Conservation (phyloP, 192 early-diverging fungal genomes). For the Podochytrium sp. region DNA sequence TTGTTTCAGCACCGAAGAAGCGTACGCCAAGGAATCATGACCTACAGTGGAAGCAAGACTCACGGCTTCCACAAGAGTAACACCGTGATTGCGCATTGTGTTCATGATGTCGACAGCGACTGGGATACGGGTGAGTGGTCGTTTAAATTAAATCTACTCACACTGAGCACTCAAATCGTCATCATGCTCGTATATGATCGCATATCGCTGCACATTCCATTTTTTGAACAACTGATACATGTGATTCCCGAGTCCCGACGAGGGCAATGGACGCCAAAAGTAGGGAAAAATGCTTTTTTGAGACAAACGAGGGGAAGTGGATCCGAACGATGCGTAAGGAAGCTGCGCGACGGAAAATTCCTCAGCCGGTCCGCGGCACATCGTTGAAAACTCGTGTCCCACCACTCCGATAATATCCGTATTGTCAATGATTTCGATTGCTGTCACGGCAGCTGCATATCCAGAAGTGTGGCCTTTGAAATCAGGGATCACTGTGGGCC, state of each 20-base stretch:
- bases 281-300: not conserved
- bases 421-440: not conserved
- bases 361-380: not conserved
- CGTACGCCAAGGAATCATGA: not conserved
- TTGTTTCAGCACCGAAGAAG: not conserved
- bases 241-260: not conserved
- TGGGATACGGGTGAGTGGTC: no score
- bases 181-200: not conserved
- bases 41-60: not conserved
- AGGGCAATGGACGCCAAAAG: not conserved
- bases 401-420: not conserved
- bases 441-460: not conserved
- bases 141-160: no score
- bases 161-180: not conserved
- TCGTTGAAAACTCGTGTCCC: constrained; percentile 1
- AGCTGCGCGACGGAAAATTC: not conserved
- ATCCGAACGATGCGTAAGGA: not conserved
- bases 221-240: not conserved
- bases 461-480: not conserved
- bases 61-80: not conserved
- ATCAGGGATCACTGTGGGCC: not conserved
- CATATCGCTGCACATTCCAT: constrained; percentile 8
- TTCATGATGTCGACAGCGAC: not conserved
- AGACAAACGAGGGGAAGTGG: not conserved
- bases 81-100: not conserved